Evolutionary conservation across 805 yeast species (phyloP).

Genomic region (Yarrowia porcina): DNA sequence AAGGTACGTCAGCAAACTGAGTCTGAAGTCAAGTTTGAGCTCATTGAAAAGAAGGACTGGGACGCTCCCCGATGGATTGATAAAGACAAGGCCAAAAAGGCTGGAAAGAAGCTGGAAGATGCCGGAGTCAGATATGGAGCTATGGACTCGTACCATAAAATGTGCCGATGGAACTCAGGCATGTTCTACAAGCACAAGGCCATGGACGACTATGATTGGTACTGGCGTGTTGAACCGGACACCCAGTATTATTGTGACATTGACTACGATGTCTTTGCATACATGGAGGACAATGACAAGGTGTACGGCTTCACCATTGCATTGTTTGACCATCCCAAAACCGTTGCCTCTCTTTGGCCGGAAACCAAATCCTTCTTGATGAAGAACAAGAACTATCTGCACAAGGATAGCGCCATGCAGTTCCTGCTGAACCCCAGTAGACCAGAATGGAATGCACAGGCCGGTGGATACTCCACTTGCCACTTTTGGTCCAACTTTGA

Average conservation of each 20-base stretch:
- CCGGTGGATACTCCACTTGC: constrained; percentile 70
- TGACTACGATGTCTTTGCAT: constrained; percentile 70
- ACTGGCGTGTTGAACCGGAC: constrained; percentile 94
- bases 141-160: constrained; percentile 72
- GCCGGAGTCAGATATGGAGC: constrained; percentile 60
- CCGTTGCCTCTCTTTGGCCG: constrained; percentile 84
- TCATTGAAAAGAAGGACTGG: constrained; percentile 49
- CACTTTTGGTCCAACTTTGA: constrained; percentile 90
- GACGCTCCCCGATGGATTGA: constrained; percentile 58
- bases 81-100: constrained; percentile 41
- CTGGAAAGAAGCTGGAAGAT: constrained; percentile 36
- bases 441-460: constrained; percentile 34
- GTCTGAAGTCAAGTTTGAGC: constrained; percentile 48
- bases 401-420: constrained; percentile 51
- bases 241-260: constrained; percentile 82
- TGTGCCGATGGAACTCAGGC: constrained; percentile 95
- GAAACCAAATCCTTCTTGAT: constrained; percentile 63
- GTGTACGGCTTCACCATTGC: constrained; percentile 86
- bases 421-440: constrained; percentile 16
- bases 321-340: constrained; percentile 73
- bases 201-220: constrained; percentile 73
- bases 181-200: constrained; percentile 78
- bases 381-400: constrained; percentile 56
- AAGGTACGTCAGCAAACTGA: constrained; percentile 41
- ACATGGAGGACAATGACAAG: constrained; percentile 71